Evolutionary conservation across 371 early-diverging fungal species (phyloP).

Genomic region (Dinochytrium kinnereticum): DNA sequence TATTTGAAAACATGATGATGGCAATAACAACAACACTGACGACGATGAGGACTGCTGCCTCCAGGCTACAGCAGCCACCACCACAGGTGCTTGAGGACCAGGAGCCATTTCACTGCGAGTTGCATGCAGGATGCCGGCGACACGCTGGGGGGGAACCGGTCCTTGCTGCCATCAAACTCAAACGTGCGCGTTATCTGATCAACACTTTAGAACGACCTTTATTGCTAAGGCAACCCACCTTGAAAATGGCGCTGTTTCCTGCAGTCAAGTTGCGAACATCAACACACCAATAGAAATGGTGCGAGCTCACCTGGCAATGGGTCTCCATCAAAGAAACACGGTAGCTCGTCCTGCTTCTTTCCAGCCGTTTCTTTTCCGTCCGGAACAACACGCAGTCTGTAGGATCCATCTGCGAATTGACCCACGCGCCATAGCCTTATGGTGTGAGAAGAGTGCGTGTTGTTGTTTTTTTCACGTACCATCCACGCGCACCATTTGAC

Average conservation of each 20-base stretch:
- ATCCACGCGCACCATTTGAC: constrained; percentile 22
- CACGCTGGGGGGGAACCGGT: constrained; percentile 3
- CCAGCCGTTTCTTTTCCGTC: constrained; percentile 36
- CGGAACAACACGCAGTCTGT: constrained; percentile 29
- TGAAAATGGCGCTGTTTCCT: constrained; percentile 2
- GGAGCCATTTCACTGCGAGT: too few relatives aligned
- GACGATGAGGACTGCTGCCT: too few relatives aligned
- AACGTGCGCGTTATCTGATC: background rate
- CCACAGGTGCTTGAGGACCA: too few relatives aligned
- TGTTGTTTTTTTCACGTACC: too few relatives aligned
- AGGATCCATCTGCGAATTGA: constrained; percentile 10
- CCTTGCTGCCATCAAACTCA: constrained; percentile 11
- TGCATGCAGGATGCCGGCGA: too few relatives aligned
- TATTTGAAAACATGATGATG: too few relatives aligned
- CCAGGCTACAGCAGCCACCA: too few relatives aligned
- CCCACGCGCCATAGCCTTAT: constrained; percentile 20
- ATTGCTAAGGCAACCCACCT: background rate
- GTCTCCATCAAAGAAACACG: constrained; percentile 36
- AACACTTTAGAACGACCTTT: background rate
- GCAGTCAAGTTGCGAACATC: background rate
- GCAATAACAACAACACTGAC: too few relatives aligned
- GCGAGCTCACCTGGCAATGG: constrained; percentile 8
- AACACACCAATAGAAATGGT: background rate
- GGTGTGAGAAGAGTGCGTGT: too few relatives aligned
- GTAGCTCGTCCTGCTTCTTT: constrained; percentile 15